Percentiles rank a stretch among this genome's conserved stretches.
Conservation (phyloP, 2,329 filamentous ascomycete genomes). For the Cladophialophora bantiana region DNA sequence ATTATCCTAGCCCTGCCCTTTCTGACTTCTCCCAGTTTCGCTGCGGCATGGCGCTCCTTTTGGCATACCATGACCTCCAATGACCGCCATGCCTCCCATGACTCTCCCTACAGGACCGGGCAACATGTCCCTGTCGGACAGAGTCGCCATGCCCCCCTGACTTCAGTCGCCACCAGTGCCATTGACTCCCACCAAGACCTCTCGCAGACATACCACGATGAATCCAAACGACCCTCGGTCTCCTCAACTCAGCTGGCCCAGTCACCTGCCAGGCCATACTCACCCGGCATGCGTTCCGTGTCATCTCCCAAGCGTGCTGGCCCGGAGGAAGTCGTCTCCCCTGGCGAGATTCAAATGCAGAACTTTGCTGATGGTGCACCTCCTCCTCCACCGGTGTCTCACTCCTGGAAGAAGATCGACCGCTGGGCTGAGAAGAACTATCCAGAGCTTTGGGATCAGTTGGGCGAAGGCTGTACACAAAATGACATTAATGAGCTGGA, state of each 20-base stretch:
- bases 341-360: constrained; percentile 93
- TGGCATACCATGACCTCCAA: constrained; percentile 90
- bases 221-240: constrained; percentile 63
- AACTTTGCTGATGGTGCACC: constrained; percentile 90
- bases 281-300: constrained; percentile 85
- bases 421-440: constrained; percentile 94
- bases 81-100: constrained; percentile 85
- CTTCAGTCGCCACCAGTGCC: constrained; percentile 83
- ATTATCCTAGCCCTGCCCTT: neutral
- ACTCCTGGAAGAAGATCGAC: constrained; percentile 96
- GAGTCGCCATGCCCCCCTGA: constrained; percentile 80
- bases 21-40: constrained; percentile 35
- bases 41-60: constrained; percentile 77
- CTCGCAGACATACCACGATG: constrained; percentile 78
- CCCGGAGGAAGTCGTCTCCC: constrained; percentile 57
- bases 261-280: constrained; percentile 75
- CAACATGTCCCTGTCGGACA: constrained; percentile 88
- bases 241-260: constrained; percentile 62
- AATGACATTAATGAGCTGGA: constrained; percentile 98
- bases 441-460: constrained; percentile 89
- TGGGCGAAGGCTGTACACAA: constrained; percentile 87
- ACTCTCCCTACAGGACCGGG: constrained; percentile 91
- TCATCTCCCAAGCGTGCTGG: constrained; percentile 37
- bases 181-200: constrained; percentile 88
- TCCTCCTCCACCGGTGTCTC: constrained; percentile 82